Base-by-base conservation (phyloP, 768 basidiomycete genomes). In the Calocybe indica region DNA sequence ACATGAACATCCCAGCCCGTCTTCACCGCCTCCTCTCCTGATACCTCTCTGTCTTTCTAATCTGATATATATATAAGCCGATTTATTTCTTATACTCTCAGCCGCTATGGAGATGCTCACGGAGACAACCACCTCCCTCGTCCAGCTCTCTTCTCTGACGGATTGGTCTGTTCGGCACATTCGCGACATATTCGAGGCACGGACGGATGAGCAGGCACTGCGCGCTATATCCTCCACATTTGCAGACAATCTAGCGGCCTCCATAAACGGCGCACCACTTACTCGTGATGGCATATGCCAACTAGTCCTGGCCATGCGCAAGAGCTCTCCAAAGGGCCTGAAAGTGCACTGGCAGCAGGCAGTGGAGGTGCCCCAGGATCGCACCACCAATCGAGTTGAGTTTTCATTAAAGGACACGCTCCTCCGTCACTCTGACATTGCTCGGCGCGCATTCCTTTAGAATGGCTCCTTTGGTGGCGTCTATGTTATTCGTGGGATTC, bases 91-190 rank as follows among this genome's bases (percentile, higher is more conserved):
- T 22, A 22, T 22, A 22, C 22, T 4, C 22, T 22, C 22, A n/a
- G 22, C 22, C 22, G 22, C 22, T 22, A 22, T 22, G 22, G 22
- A 22, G 22, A 22, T 22, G 22, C 22, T 30, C 31, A 58, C 56
- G 55, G 52, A 58, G 49, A 13, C 47, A 29, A 46, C 31, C 37
- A 49, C 35, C 41, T 36, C 46, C 28, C 10, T 29, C 14, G 30
- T 32, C 31, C 60, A 61, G 54, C 68, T 77, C 28, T 57, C 67
- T 39, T 67, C 72, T 10, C 60, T 80, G 50, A 66, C 71, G 13
- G 64, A 73, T 4, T 80, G 79, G 79, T 79, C 79, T 3, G 52
- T 59, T 14, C 62, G 66, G 48, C 77, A 76, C 56, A 78, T 79
- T 52, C 63, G 61, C 34, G 63, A 59, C 40, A 64, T 80, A 42